These are phyloP conservation scores for Naganishia antarctica DNA, from an alignment of 768 basidiomycete genomes.

Conservation along the genomic window DNA sequence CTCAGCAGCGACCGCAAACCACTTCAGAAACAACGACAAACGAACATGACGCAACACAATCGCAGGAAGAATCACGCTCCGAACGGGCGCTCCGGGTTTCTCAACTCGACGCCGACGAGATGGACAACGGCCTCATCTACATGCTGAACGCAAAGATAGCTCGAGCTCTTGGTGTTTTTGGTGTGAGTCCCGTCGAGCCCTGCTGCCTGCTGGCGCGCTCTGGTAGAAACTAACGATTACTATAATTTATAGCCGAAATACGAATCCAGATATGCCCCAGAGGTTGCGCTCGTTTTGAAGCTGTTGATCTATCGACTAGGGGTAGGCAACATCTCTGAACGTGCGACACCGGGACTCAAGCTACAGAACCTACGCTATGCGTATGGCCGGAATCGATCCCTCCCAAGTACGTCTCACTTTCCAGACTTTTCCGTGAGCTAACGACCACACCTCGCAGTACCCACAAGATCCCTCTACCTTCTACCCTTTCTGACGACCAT, in stretches of 20 bases:
- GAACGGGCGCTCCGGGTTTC: conserved; percentile 60
- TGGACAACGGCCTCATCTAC: conserved; percentile 80
- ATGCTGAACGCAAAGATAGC: conserved; percentile 76
- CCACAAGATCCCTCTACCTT: conserved; percentile 58
- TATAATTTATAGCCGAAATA: conserved; percentile 9
- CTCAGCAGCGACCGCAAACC: too few species aligned
- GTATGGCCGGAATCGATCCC: conserved; percentile 47
- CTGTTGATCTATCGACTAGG: conserved; percentile 35
- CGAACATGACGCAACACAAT: not conserved
- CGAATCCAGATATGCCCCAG: conserved; percentile 52
- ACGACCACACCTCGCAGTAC: conserved; percentile 48
- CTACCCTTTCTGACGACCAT: conserved; percentile 65
- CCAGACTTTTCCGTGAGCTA: too few species aligned
- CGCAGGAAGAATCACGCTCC: not conserved
- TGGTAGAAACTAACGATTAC: not conserved
- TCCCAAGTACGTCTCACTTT: not conserved
- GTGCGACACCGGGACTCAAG: conserved; percentile 41
- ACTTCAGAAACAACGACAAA: not conserved
- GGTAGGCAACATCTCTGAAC: conserved; percentile 23
- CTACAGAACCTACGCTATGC: conserved; percentile 35
- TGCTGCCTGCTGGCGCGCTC: not conserved
- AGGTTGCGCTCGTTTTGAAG: conserved; percentile 57
- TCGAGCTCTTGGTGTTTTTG: conserved; percentile 64
- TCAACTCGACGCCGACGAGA: conserved; percentile 82
- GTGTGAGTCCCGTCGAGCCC: conserved; percentile 53